phyloP scores from a whole-genome alignment of 768 basidiomycete genomes.

The Porphyrellus cyaneotinctus region DNA sequence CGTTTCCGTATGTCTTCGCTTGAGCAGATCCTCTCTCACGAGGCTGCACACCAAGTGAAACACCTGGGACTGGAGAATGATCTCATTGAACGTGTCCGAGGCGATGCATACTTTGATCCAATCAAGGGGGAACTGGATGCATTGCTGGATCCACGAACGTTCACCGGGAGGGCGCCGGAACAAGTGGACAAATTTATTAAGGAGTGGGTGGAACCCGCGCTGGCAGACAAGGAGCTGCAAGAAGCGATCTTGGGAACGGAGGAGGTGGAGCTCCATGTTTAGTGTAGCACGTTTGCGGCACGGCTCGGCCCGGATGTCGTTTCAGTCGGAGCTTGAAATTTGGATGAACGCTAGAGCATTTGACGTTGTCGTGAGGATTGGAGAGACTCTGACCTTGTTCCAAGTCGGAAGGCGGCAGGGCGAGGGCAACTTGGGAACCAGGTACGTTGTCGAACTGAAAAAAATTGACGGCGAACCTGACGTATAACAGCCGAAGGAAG shows the following conservation, averaged over 20 bases:
- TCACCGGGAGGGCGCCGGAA: conserved; percentile 91
- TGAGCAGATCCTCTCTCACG: conserved; percentile 83
- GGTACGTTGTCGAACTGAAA: conserved; percentile 6
- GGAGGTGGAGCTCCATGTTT: conserved; percentile 64
- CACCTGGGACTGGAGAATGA: conserved; percentile 93
- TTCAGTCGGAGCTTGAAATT: conserved; percentile 21
- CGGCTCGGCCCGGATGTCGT: conserved; percentile 19
- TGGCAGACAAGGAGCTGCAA: conserved; percentile 54
- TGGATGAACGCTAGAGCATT: conserved; percentile 11
- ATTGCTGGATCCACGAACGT: conserved; percentile 81
- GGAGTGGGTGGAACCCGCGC: conserved; percentile 85
- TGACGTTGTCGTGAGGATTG: neutral
- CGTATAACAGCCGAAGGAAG: neutral
- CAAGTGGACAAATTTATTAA: conserved; percentile 87
- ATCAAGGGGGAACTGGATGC: conserved; percentile 76
- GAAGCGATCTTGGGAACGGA: conserved; percentile 47
- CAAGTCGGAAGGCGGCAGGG: neutral
- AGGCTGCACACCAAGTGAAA: conserved; percentile 93
- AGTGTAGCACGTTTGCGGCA: neutral
- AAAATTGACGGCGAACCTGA: neutral
- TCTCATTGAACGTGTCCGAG: conserved; percentile 80
- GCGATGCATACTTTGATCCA: conserved; percentile 83
- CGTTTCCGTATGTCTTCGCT: conserved; percentile 1
- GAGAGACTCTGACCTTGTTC: neutral
- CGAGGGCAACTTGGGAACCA: neutral